Percentiles rank a stretch among this genome's conserved stretches.
phyloP scores from a whole-genome alignment of 139 green algal genomes.

The Chlorella sp. region DNA sequence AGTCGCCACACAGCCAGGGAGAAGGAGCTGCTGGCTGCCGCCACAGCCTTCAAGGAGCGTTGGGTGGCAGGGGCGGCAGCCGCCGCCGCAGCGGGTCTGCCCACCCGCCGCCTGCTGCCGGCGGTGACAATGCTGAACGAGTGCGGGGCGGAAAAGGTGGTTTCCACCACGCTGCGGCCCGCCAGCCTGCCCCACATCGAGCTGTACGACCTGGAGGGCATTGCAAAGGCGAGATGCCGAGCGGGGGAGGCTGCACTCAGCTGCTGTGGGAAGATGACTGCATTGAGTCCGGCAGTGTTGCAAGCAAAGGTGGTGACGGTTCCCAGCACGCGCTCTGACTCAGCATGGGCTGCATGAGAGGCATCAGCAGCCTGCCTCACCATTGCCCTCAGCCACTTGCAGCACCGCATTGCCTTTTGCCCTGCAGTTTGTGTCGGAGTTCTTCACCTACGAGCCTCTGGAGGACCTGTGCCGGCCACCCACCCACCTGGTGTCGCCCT shows the following conservation, averaged over 20 bases:
- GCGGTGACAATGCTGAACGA: constrained; percentile 71
- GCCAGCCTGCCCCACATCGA: constrained; percentile 68
- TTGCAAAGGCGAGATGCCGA: constrained; percentile 5
- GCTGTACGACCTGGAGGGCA: constrained; percentile 76
- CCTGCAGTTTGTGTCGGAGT: constrained; percentile 80
- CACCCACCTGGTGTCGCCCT: constrained; percentile 73
- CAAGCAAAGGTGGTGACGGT: background rate
- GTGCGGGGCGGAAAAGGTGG: constrained; percentile 81
- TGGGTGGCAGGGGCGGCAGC: background rate
- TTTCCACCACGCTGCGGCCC: constrained; percentile 83
- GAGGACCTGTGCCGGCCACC: constrained; percentile 79
- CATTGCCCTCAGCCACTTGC: no score
- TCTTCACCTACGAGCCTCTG: constrained; percentile 82
- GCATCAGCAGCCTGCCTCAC: no score
- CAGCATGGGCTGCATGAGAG: no score
- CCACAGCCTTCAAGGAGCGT: background rate
- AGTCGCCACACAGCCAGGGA: background rate
- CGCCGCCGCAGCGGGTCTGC: background rate
- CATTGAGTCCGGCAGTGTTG: background rate
- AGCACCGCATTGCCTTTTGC: background rate
- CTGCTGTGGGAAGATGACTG: background rate
- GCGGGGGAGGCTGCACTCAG: no score
- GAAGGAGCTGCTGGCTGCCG: background rate
- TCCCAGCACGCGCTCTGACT: no score
- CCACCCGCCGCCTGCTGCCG: background rate